Percentiles rank a stretch among this genome's conserved stretches.
These are phyloP conservation scores for Aureobasidium sp. DNA, from an alignment of 2,329 filamentous ascomycete genomes.

Conservation along the genomic window DNA sequence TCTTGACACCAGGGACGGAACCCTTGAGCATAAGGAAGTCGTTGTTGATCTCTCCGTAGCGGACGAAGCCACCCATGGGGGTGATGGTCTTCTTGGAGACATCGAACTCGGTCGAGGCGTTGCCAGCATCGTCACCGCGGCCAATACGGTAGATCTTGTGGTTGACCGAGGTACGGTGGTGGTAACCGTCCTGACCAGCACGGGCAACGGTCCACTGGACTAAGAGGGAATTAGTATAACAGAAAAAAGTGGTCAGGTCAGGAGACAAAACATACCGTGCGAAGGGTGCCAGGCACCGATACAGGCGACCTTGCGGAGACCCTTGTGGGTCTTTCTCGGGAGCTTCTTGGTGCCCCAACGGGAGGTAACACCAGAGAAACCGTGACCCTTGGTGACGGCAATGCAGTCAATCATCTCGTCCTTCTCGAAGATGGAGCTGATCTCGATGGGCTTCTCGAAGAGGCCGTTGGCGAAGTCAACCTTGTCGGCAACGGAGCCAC, in stretches of 20 bases:
- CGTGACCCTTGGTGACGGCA: slow-evolving; percentile 99
- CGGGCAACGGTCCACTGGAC: slow-evolving; percentile 99
- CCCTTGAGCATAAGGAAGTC: slow-evolving; percentile 98
- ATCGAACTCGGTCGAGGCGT: slow-evolving; percentile 90
- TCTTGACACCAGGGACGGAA: slow-evolving; percentile 95
- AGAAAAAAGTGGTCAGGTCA: not conserved
- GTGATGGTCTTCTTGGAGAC: slow-evolving; percentile 99
- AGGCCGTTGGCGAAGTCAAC: slow-evolving; percentile 90
- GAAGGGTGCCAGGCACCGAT: slow-evolving; percentile 99
- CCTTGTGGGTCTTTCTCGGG: slow-evolving; percentile 99
- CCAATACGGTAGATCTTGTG: slow-evolving; percentile 99
- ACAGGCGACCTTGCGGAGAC: slow-evolving; percentile 99
- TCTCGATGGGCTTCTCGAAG: slow-evolving; percentile 97
- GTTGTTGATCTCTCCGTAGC: slow-evolving; percentile 99
- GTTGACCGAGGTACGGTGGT: slow-evolving; percentile 99
- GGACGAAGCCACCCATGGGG: slow-evolving; percentile 97
- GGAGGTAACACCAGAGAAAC: slow-evolving; percentile 92
- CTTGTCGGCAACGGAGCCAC: slow-evolving; percentile 92
- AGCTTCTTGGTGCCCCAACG: slow-evolving; percentile 99
- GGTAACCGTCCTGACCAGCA: slow-evolving; percentile 99
- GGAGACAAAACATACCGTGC: slow-evolving; percentile 52
- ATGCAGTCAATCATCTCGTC: slow-evolving; percentile 99
- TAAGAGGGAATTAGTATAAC: not conserved
- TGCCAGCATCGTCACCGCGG: slow-evolving; percentile 83
- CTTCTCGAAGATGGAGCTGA: slow-evolving; percentile 95